Percentiles rank a stretch among this genome's conserved stretches.
These are phyloP conservation scores for Orobanche coerulescens DNA, from an alignment of 257 asterid genomes.

Conservation along the genomic window DNA sequence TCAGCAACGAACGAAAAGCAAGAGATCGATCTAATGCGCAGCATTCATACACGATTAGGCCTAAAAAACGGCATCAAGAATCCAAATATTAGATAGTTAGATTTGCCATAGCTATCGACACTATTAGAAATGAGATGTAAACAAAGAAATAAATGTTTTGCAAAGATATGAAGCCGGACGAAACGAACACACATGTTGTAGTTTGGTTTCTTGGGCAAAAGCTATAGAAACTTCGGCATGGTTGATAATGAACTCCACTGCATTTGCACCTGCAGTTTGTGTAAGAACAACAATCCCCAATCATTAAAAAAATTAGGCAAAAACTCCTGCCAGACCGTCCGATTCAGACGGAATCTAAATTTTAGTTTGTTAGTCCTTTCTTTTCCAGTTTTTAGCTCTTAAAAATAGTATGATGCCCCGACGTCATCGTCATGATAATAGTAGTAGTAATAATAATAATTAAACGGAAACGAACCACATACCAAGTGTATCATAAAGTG, in stretches of 20 bases:
- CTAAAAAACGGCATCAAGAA: not conserved
- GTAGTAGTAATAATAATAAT: not conserved
- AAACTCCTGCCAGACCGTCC: no score
- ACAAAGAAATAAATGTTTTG: not conserved
- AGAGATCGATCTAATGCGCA: no score
- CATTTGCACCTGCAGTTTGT: slow-evolving; percentile 63
- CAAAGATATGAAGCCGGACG: not conserved
- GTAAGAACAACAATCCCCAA: not conserved
- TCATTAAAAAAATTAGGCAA: no score
- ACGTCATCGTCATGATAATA: no score
- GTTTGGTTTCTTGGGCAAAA: slow-evolving; percentile 75
- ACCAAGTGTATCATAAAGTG: slow-evolving; percentile 88
- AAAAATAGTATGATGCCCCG: no score
- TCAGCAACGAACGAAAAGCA: not conserved
- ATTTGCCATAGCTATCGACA: not conserved
- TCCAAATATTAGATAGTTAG: not conserved
- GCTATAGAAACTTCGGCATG: slow-evolving; percentile 83
- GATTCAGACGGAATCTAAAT: no score
- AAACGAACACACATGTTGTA: slow-evolving; percentile 40
- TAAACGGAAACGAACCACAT: slow-evolving; percentile 14
- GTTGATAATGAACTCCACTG: slow-evolving; percentile 88
- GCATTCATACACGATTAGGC: not conserved
- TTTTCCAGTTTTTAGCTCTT: no score
- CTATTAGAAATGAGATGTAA: not conserved
- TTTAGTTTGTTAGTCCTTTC: no score